These are phyloP conservation scores for Cercospora sojina DNA, from an alignment of 2,329 filamentous ascomycete genomes.

Conservation along the genomic window DNA sequence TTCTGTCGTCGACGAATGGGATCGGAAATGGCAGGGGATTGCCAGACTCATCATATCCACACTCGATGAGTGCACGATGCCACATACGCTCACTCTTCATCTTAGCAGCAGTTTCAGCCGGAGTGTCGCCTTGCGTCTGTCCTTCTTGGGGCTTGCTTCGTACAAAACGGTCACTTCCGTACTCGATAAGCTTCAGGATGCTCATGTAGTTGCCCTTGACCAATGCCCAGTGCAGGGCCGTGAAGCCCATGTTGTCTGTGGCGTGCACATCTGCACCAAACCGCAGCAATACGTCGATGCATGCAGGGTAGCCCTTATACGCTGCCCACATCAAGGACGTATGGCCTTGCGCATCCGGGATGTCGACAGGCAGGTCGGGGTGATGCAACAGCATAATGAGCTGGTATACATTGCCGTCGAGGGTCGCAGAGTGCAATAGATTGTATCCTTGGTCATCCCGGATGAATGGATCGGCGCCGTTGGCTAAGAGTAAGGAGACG, in stretches of 20 bases:
- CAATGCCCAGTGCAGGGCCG: slow-evolving; percentile 91
- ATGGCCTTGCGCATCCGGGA: slow-evolving; percentile 84
- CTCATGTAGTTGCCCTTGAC: slow-evolving; percentile 89
- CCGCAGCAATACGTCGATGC: slow-evolving; percentile 85
- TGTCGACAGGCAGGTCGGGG: slow-evolving; percentile 83
- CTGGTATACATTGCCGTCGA: slow-evolving; percentile 92
- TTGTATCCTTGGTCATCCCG: slow-evolving; percentile 97
- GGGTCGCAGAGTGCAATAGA: slow-evolving; percentile 92
- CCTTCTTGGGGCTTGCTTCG: slow-evolving; percentile 60
- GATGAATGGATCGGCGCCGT: slow-evolving; percentile 88
- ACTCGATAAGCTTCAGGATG: slow-evolving; percentile 91
- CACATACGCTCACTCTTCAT: slow-evolving; percentile 83
- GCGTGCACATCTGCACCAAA: slow-evolving; percentile 96
- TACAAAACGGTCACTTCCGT: slow-evolving; percentile 89
- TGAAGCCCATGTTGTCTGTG: slow-evolving; percentile 87
- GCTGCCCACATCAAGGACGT: slow-evolving; percentile 98
- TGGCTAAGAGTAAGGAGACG: slow-evolving; percentile 84
- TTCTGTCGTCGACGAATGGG: slow-evolving; percentile 72
- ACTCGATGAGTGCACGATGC: slow-evolving; percentile 78
- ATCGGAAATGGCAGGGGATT: slow-evolving; percentile 73
- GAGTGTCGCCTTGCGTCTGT: slow-evolving; percentile 75
- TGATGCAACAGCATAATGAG: slow-evolving; percentile 89
- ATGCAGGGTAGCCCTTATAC: slow-evolving; percentile 92
- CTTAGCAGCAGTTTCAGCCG: slow-evolving; percentile 78
- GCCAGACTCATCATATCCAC: slow-evolving; percentile 77